These are phyloP conservation scores for Prasinococcaceae sp. DNA, from an alignment of 139 green algal species.

Conservation along the genomic window DNA sequence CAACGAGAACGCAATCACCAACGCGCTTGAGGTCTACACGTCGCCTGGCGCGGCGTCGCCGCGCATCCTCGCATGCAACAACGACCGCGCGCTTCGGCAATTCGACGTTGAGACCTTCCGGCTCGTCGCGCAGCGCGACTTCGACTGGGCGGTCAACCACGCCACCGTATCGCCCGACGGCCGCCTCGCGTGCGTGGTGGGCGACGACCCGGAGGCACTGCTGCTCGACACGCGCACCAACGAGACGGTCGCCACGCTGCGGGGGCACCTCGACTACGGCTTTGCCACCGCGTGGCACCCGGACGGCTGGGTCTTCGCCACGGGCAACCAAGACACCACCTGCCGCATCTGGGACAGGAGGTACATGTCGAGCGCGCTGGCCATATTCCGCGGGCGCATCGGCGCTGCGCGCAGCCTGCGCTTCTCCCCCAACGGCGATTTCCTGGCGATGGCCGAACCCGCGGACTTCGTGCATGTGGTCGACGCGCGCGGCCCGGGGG, in stretches of 20 bases:
- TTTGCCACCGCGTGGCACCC: constrained; percentile 88
- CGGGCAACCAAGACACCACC: constrained; percentile 28
- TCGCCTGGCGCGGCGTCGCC: constrained; percentile 3
- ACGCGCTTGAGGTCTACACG: constrained; percentile 68
- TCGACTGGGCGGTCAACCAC: constrained; percentile 79
- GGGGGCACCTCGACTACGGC: constrained; percentile 77
- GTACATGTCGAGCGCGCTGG: background rate
- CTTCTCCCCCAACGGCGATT: constrained; percentile 52
- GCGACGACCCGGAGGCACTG: constrained; percentile 48
- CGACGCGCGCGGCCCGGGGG: constrained; percentile 34
- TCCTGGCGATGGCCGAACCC: constrained; percentile 69
- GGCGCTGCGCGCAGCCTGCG: constrained; percentile 54
- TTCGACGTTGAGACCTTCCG: constrained; percentile 19
- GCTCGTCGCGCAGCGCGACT: constrained; percentile 18
- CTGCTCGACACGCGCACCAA: constrained; percentile 29
- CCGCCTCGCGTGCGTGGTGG: constrained; percentile 42
- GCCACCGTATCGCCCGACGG: constrained; percentile 29
- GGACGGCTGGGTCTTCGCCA: constrained; percentile 58
- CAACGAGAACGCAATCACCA: constrained; percentile 84
- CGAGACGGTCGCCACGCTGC: constrained; percentile 24
- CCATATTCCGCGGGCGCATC: constrained; percentile 43
- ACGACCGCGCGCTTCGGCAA: constrained; percentile 44
- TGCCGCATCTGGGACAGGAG: constrained; percentile 12
- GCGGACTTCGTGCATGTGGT: constrained; percentile 88
- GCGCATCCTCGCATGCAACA: constrained; percentile 65